Percentiles rank a stretch among this genome's conserved stretches.
Conservation (phyloP, 1,284 basidiomycete species). For the Coniophora puteana region DNA sequence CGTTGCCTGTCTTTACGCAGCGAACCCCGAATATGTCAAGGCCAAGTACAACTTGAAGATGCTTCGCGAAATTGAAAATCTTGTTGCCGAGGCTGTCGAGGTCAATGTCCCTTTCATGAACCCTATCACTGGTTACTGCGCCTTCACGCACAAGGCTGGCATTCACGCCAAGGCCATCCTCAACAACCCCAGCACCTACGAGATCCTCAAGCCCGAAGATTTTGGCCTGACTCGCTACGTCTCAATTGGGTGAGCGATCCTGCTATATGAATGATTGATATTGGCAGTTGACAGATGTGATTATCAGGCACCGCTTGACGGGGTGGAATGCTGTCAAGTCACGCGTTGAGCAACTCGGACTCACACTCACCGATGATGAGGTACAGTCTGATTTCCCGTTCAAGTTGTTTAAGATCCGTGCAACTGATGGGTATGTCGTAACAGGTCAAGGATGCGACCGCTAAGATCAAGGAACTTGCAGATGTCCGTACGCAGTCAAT, state of each 20-base stretch:
- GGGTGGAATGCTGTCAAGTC: conserved; percentile 99
- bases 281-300: conserved; percentile 8
- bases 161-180: conserved; percentile 99
- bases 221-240: conserved; percentile 98
- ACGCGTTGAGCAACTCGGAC: conserved; percentile 94
- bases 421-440: conserved; percentile 1
- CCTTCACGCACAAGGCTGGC: conserved; percentile 99
- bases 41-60: conserved; percentile 97
- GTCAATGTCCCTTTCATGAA: conserved; percentile 99
- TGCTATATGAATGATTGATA: background rate
- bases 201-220: conserved; percentile 97
- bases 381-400: conserved; percentile 31
- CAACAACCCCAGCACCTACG: conserved; percentile 99
- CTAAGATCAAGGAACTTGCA: conserved; percentile 99
- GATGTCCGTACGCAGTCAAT: conserved; percentile 98
- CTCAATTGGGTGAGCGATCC: conserved; percentile 76
- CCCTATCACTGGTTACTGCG: conserved; percentile 94
- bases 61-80: conserved; percentile 98
- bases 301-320: conserved; percentile 81
- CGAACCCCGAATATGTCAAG: conserved; percentile 99
- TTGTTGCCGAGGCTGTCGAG: conserved; percentile 98
- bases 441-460: conserved; percentile 94
- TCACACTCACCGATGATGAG: conserved; percentile 83
- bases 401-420: background rate
- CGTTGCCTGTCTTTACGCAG: conserved; percentile 94